These are phyloP conservation scores for Geoglossum glabrum DNA, from an alignment of 495 filamentous ascomycete species.

Conservation along the genomic window DNA sequence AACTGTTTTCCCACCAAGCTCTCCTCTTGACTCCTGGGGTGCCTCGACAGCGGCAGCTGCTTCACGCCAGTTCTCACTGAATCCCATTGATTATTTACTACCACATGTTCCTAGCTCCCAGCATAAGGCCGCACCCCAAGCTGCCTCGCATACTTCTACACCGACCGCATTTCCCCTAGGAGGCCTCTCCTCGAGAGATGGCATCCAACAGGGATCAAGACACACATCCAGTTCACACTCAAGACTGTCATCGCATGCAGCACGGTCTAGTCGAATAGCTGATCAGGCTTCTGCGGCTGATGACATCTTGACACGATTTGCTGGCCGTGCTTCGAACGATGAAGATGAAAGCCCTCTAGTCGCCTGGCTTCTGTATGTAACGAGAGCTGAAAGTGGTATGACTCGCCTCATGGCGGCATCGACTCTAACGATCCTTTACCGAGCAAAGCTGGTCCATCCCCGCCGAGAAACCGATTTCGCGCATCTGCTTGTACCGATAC, in stretches of 20 bases:
- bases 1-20: slow-evolving; percentile 37
- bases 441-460: slow-evolving; percentile 43
- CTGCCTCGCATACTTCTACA: background rate
- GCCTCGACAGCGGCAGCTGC: background rate
- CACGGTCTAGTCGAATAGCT: background rate
- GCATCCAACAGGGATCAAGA: background rate
- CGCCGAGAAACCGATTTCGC: slow-evolving; percentile 40
- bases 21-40: background rate
- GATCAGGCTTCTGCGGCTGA: background rate
- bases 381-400: slow-evolving; percentile 39
- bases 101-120: slow-evolving; percentile 24
- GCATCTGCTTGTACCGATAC: slow-evolving; percentile 47
- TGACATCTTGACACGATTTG: background rate
- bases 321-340: slow-evolving; percentile 22
- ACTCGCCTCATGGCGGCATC: slow-evolving; percentile 61
- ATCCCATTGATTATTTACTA: slow-evolving; percentile 39
- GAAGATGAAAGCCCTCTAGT: slow-evolving; percentile 63
- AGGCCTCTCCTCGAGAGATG: background rate
- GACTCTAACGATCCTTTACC: slow-evolving; percentile 55
- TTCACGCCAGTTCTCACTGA: slow-evolving; percentile 13
- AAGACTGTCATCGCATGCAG: background rate
- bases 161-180: background rate
- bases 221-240: background rate
- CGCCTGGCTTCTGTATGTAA: slow-evolving; percentile 59
- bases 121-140: slow-evolving; percentile 15